phyloP scores from a whole-genome alignment of 306 rosid species.

The Pterocarpus macrocarpus region DNA sequence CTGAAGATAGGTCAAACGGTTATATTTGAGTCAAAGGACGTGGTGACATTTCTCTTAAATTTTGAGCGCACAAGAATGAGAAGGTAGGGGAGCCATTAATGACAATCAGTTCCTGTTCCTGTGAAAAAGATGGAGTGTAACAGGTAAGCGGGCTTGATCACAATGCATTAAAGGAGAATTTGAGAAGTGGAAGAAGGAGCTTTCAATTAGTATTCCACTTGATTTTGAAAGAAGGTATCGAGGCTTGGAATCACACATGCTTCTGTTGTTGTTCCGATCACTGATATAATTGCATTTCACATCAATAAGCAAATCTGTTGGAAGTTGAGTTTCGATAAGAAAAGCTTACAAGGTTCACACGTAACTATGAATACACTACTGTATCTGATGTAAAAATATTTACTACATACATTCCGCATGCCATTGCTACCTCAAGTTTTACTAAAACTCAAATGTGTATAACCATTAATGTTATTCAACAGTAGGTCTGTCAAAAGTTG shows the following conservation, averaged over 20 bases:
- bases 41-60: no score
- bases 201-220: no score
- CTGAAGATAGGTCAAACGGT: no score
- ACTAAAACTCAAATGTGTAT: background rate
- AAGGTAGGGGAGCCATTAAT: no score
- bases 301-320: background rate
- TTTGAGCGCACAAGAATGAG: no score
- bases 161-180: no score
- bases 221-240: no score
- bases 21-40: no score
- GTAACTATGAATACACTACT: constrained; percentile 12
- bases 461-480: background rate
- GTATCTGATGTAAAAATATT: constrained; percentile 1
- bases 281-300: constrained; percentile 31
- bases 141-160: no score
- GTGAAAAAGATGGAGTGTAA: no score
- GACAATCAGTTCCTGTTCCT: no score
- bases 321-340: constrained; percentile 6
- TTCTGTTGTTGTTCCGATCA: background rate
- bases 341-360: constrained; percentile 7
- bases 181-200: no score
- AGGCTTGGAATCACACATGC: background rate
- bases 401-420: background rate
- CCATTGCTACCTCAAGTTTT: background rate
- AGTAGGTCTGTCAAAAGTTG: background rate